Evolutionary conservation across 371 early-diverging fungal genomes (phyloP), one percentile per base, ranked within the genome.

Genomic region (Smittium mucronatum): DNA sequence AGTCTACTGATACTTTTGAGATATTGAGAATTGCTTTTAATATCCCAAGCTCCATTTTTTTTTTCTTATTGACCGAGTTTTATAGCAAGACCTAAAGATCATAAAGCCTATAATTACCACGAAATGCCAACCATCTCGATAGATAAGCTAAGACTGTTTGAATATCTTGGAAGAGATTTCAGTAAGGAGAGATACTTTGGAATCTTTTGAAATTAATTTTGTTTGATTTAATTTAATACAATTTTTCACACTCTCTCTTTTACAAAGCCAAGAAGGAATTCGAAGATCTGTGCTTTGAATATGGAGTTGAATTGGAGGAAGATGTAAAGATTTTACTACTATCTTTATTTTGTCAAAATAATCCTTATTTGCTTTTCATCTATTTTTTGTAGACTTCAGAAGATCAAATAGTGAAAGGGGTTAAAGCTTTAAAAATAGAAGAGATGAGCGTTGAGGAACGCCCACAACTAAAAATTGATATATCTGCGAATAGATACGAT

Each of bases 301-400:
- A 95, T 84, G 99, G 99, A 71, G 91, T 99, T 75, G 99, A 99
- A 84, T 85, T 99, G 34, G 99, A 99, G 75, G 99, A 98, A 78
- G 94, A 93, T 76, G 78, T 78, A 72, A 79, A 28, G 2, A 61
- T 29, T n/a, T 29, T 11, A 8, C 28, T 11, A 17, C 31, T 61
- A 61, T 11, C 28, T 26, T 29, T 29, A 74, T 83, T 74, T 31
- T 36, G 36, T 33, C 28, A 59, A n/a, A 59, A 59, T n/a, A n/a
- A 59, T 59, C 26, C 26, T n/a, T n/a, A 2, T 28, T 47, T 47
- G 47, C 8, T 47, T 47, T 59, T 26, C 26, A 16, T 28, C 16
- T 47, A 26, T n/a, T 1, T 8, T 21, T 47, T 47, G 36, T 80
- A 93, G 94, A 92, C 92, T 58, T 88, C 93, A 5, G 88, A 91